Percentiles rank a stretch among this genome's conserved stretches.
phyloP scores from a whole-genome alignment of 2,329 filamentous ascomycete species.

The Amylocarpus encephaloides region DNA sequence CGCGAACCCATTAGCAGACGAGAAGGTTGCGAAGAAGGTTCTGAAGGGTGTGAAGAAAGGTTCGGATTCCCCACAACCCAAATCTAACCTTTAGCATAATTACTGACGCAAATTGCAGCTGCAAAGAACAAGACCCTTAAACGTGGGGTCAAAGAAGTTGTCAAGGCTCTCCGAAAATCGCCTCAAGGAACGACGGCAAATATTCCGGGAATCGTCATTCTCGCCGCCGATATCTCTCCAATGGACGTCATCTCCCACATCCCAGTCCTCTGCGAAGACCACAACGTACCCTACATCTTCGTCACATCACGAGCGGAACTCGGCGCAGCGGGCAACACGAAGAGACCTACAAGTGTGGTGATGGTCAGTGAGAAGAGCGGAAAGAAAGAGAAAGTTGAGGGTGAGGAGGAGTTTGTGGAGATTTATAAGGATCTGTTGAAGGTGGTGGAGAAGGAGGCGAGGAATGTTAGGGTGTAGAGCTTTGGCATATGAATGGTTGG shows the following conservation, averaged over 20 bases:
- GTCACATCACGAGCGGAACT: slow-evolving; percentile 88
- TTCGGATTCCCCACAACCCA: slow-evolving; percentile 16
- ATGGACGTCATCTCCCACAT: slow-evolving; percentile 99
- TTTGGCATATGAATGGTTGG: background rate
- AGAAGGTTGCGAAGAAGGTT: slow-evolving; percentile 65
- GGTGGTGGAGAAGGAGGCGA: slow-evolving; percentile 58
- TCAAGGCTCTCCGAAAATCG: slow-evolving; percentile 96
- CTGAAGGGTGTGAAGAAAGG: slow-evolving; percentile 59
- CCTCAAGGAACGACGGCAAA: slow-evolving; percentile 54
- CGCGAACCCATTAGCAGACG: slow-evolving; percentile 72
- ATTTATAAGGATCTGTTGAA: slow-evolving; percentile 60
- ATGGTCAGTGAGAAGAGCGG: slow-evolving; percentile 65
- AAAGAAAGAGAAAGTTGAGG: slow-evolving; percentile 38
- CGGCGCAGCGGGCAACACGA: slow-evolving; percentile 87
- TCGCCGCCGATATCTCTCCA: slow-evolving; percentile 95
- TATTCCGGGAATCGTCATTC: slow-evolving; percentile 69
- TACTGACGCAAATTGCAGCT: slow-evolving; percentile 45
- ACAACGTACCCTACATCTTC: slow-evolving; percentile 95
- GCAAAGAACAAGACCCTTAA: slow-evolving; percentile 94
- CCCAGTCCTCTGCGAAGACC: slow-evolving; percentile 95
- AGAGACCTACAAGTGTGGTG: slow-evolving; percentile 92
- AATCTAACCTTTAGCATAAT: background rate
- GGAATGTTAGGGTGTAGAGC: slow-evolving; percentile 33
- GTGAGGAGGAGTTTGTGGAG: slow-evolving; percentile 55
- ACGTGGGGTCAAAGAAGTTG: slow-evolving; percentile 97